Evolutionary conservation across 1,139 yeast species (phyloP), one percentile per base, ranked within the genome.

Genomic region (Lodderomyces elongisporus): DNA sequence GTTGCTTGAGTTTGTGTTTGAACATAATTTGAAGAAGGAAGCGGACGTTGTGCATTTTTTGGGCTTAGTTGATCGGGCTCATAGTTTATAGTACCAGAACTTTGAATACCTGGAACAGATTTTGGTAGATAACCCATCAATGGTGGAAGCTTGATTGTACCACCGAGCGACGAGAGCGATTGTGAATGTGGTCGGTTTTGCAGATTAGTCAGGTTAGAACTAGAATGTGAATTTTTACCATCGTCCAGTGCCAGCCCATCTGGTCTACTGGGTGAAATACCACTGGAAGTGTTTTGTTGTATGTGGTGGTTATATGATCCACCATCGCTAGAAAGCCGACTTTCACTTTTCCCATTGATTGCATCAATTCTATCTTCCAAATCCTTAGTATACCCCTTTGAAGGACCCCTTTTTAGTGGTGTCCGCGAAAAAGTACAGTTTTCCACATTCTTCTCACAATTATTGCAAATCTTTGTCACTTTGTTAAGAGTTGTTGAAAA

Each of bases 371-470:
- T 58, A 18, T 66, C 73, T 35, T 62, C 74, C 34, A 54, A 47
- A 34, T 63, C 70, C 29, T 73, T 57, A 8, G 70, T 65, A 46
- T 75, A 79, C 1, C 89, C 89, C 49, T 81, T 82, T 2, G 83
- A 70, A 0, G 93, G 93, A 0, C 91, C 93, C 44, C 93, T 59
- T 49, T 82, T 83, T 53, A 82, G 54, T 0, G 88, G 91, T 1
- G 79, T 68, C 36, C 91, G 61, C 16, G 79, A 77, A 48, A 79
- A 81, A 1, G 79, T 64, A 53, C 89, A 81, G 2, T 48, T 48
- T 28, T 76, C 82, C 31, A 62, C 62, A 42, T 65, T 71, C 45
- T 73, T 77, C 14, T 55, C 47, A 52, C 87, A 80, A 45, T 74
- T 77, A 17, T 77, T 59, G 51, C 88, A 80, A 3, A 65, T 52